Evolutionary conservation across 208 protist species (phyloP).

Genomic region (Tritrichomonas musculus): DNA sequence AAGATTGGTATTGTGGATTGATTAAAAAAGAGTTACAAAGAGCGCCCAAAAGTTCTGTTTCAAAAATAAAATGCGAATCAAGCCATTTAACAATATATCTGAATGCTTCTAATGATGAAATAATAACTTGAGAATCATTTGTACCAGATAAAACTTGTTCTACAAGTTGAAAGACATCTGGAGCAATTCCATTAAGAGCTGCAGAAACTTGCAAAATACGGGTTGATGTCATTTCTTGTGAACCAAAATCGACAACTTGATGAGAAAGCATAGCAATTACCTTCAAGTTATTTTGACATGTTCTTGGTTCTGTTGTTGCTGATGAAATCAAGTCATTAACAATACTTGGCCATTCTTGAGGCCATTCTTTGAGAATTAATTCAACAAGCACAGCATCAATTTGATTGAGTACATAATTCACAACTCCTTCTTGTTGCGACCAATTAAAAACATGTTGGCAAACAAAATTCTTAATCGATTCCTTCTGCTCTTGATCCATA

Average conservation of each 20-base stretch:
- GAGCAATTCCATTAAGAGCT: not conserved
- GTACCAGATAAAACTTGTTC: not conserved
- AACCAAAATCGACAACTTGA: not conserved
- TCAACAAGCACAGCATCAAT: not conserved
- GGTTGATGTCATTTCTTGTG: not conserved
- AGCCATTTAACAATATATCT: not conserved
- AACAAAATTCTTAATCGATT: not conserved
- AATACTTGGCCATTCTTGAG: not conserved
- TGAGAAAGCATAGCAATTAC: not conserved
- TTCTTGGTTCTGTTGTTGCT: not conserved
- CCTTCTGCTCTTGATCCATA: not conserved
- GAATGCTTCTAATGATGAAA: not conserved
- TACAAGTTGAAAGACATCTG: not conserved
- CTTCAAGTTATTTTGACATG: not conserved
- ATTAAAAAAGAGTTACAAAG: not conserved
- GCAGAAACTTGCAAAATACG: not conserved
- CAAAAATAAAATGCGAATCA: not conserved
- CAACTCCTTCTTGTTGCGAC: not conserved
- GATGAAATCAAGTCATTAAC: not conserved
- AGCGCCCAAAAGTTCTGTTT: not conserved
- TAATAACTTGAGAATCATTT: not conserved
- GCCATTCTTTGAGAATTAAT: conserved; percentile 16
- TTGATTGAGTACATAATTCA: not conserved
- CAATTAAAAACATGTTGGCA: not conserved
- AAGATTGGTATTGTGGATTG: not conserved